These are phyloP conservation scores for Tilletia setariae DNA, from an alignment of 1,284 basidiomycete genomes.

Conservation along the genomic window DNA sequence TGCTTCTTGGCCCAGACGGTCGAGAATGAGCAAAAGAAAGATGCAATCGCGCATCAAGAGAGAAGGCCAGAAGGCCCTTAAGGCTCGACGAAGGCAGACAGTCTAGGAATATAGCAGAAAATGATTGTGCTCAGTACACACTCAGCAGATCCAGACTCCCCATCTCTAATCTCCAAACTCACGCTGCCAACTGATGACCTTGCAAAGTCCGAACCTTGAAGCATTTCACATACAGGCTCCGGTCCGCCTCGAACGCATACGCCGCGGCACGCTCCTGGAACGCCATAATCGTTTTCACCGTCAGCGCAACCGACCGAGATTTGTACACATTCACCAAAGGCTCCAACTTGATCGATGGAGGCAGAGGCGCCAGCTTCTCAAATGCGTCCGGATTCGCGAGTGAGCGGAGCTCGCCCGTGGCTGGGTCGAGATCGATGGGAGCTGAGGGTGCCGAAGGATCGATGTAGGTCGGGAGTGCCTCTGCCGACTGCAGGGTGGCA, in stretches of 20 bases:
- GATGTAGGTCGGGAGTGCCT: conserved; percentile 42
- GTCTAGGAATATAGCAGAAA: not conserved
- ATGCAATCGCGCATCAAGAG: too few relatives aligned
- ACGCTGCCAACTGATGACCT: conserved; percentile 36
- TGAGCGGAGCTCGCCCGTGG: conserved; percentile 20
- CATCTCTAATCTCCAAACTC: conserved; percentile 13
- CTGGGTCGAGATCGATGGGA: conserved; percentile 18
- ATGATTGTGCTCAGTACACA: too few relatives aligned
- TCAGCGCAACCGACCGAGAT: conserved; percentile 34
- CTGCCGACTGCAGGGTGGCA: conserved; percentile 41
- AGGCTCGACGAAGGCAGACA: conserved; percentile 9
- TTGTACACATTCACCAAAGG: conserved; percentile 48
- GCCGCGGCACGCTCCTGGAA: conserved; percentile 38
- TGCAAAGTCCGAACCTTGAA: conserved; percentile 44
- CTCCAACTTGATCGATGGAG: conserved; percentile 27
- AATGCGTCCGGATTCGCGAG: conserved; percentile 32
- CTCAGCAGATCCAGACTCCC: not conserved
- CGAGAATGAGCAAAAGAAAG: too few relatives aligned
- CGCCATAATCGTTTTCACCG: conserved; percentile 39
- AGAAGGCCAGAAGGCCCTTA: not conserved
- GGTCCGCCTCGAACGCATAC: conserved; percentile 42
- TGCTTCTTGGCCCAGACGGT: too few relatives aligned
- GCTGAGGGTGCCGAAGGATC: conserved; percentile 30
- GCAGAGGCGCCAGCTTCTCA: conserved; percentile 33
- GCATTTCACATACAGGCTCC: conserved; percentile 41